Evolutionary conservation across 2,329 filamentous ascomycete genomes (phyloP).

Genomic region (Ophiostoma perfectum): DNA sequence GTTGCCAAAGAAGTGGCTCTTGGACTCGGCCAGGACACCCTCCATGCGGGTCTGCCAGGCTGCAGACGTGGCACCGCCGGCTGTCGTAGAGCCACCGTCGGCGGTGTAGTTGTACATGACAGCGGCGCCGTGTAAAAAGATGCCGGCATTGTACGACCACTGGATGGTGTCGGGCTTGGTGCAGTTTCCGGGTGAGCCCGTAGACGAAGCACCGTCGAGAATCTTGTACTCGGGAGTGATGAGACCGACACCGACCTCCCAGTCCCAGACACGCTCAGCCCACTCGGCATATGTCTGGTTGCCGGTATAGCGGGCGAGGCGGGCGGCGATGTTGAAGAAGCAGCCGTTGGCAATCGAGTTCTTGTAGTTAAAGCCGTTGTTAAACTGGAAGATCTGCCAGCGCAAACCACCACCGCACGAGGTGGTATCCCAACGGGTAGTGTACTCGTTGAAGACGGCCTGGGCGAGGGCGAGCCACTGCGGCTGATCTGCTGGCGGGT

Average conservation of each 20-base stretch:
- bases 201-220: slow-evolving; percentile 51
- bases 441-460: slow-evolving; percentile 75
- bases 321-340: slow-evolving; percentile 64
- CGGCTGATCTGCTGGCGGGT: slow-evolving; percentile 56
- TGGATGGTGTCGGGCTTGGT: slow-evolving; percentile 51
- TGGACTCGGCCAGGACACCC: slow-evolving; percentile 50
- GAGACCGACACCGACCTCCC: slow-evolving; percentile 52
- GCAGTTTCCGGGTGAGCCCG: slow-evolving; percentile 40
- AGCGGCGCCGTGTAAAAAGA: slow-evolving; percentile 58
- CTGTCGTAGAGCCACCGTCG: slow-evolving; percentile 32
- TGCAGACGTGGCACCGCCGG: slow-evolving; percentile 32
- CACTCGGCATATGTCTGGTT: slow-evolving; percentile 74
- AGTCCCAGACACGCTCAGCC: slow-evolving; percentile 66
- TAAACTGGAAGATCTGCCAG: slow-evolving; percentile 81
- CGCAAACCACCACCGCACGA: slow-evolving; percentile 69
- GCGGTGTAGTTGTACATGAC: slow-evolving; percentile 59
- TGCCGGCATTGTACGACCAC: slow-evolving; percentile 66
- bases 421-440: slow-evolving; percentile 60
- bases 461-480: slow-evolving; percentile 76
- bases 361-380: slow-evolving; percentile 65
- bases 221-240: slow-evolving; percentile 52
- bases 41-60: slow-evolving; percentile 55
- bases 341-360: slow-evolving; percentile 64
- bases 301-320: slow-evolving; percentile 70
- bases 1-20: slow-evolving; percentile 53